Evolutionary conservation across 1,139 yeast genomes (phyloP).

Genomic region (Fermentozyma sake): DNA sequence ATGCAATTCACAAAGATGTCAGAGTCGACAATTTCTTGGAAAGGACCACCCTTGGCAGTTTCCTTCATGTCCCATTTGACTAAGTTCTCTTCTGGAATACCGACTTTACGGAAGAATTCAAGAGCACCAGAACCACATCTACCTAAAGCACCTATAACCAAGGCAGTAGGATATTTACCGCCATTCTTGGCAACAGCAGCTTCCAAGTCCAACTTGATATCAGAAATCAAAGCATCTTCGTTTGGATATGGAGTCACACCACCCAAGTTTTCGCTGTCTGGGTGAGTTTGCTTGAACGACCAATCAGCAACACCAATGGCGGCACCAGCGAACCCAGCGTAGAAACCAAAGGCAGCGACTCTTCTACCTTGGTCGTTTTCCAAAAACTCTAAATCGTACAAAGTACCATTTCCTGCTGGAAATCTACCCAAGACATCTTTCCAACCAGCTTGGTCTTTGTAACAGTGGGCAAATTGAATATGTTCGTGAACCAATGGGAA

Average conservation of each 20-base stretch:
- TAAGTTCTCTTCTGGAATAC: conserved; percentile 81
- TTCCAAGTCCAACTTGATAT: conserved; percentile 59
- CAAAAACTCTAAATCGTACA: conserved; percentile 91
- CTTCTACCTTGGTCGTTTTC: conserved; percentile 95
- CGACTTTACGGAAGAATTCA: conserved; percentile 74
- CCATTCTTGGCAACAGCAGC: conserved; percentile 58
- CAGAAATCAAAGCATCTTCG: conserved; percentile 67
- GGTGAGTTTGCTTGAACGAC: conserved; percentile 81
- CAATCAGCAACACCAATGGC: conserved; percentile 92
- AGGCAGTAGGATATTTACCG: conserved; percentile 68
- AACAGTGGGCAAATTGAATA: conserved; percentile 97
- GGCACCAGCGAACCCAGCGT: conserved; percentile 99
- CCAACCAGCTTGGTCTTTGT: conserved; percentile 98
- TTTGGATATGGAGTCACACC: conserved; percentile 80
- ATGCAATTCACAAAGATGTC: conserved; percentile 95
- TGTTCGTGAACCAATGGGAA: conserved; percentile 95
- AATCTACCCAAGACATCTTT: conserved; percentile 81
- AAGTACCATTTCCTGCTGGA: conserved; percentile 84
- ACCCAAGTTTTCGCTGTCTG: conserved; percentile 60
- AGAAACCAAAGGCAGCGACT: conserved; percentile 98
- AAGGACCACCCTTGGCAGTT: conserved; percentile 96
- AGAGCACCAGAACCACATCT: conserved; percentile 99
- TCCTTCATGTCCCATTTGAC: conserved; percentile 96
- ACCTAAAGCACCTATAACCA: conserved; percentile 95
- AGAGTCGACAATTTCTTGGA: conserved; percentile 79